phyloP scores from a whole-genome alignment of 768 basidiomycete species.

The Termitomyces sp. region DNA sequence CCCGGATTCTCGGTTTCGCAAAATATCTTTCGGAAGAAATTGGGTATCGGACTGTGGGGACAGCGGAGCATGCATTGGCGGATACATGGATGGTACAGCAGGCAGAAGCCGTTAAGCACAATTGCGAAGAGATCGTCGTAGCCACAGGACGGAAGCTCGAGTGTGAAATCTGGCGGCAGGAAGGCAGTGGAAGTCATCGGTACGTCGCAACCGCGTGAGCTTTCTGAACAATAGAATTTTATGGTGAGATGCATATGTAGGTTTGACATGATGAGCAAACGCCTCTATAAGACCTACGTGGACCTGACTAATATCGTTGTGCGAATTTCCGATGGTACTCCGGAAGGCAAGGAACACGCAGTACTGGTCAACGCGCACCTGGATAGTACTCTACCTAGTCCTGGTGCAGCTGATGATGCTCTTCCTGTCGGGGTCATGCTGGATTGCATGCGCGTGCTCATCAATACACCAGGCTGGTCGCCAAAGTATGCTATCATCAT shows the following conservation, averaged over 20 bases:
- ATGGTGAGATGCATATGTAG: slow-evolving; percentile 28
- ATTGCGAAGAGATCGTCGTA: slow-evolving; percentile 54
- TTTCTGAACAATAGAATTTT: neutral
- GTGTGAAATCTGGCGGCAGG: slow-evolving; percentile 89
- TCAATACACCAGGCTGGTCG: slow-evolving; percentile 60
- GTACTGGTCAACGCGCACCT: slow-evolving; percentile 87
- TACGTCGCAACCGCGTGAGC: slow-evolving; percentile 31
- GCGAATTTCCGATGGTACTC: slow-evolving; percentile 76
- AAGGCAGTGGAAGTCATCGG: slow-evolving; percentile 86
- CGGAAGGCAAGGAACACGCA: slow-evolving; percentile 70
- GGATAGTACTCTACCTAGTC: slow-evolving; percentile 69
- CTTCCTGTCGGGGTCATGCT: slow-evolving; percentile 89
- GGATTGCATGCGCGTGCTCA: slow-evolving; percentile 76
- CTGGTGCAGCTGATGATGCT: slow-evolving; percentile 87
- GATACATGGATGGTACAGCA: slow-evolving; percentile 78
- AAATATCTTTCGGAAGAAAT: slow-evolving; percentile 78
- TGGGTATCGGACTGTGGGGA: slow-evolving; percentile 89
- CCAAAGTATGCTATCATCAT: slow-evolving; percentile 80
- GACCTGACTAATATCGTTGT: slow-evolving; percentile 87
- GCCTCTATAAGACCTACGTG: slow-evolving; percentile 82
- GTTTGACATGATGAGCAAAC: slow-evolving; percentile 88
- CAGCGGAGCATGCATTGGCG: slow-evolving; percentile 78
- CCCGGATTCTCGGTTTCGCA: slow-evolving; percentile 56
- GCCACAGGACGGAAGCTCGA: slow-evolving; percentile 56
- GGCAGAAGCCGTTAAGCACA: slow-evolving; percentile 51